phyloP scores from a whole-genome alignment of 345 rosid genomes.

The Noccaea caerulescens region DNA sequence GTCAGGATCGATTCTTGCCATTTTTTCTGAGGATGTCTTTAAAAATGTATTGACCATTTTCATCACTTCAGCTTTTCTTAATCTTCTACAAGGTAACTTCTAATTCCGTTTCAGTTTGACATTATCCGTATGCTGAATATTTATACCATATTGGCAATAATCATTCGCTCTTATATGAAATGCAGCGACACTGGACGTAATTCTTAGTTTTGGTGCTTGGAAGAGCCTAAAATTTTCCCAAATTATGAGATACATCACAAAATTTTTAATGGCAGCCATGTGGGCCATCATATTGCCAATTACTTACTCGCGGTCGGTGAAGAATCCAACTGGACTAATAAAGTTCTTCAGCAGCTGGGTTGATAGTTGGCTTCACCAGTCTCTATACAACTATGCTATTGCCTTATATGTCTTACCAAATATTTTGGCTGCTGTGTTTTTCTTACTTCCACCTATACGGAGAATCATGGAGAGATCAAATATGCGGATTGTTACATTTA shows the following conservation, averaged over 20 bases:
- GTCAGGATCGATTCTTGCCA: constrained; percentile 67
- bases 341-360: constrained; percentile 70
- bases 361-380: constrained; percentile 62
- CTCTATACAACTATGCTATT: constrained; percentile 72
- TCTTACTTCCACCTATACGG: constrained; percentile 77
- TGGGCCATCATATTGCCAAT: constrained; percentile 89
- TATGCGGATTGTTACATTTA: constrained; percentile 64
- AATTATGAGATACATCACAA: constrained; percentile 76
- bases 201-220: constrained; percentile 90
- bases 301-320: constrained; percentile 72
- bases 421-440: constrained; percentile 67
- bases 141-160: constrained; percentile 18
- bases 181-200: constrained; percentile 80
- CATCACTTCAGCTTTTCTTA: constrained; percentile 86
- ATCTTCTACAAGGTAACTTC: constrained; percentile 75
- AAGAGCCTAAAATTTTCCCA: constrained; percentile 75
- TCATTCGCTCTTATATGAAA: constrained; percentile 24
- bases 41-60: constrained; percentile 75
- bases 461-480: constrained; percentile 88
- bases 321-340: constrained; percentile 75
- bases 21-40: constrained; percentile 68
- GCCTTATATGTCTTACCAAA: constrained; percentile 84
- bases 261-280: constrained; percentile 72
- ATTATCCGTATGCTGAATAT: constrained; percentile 7
- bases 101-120: constrained; percentile 9